Evolutionary conservation across 2,329 filamentous ascomycete species (phyloP), one percentile per base, ranked within the genome.

Genomic region (Phoma sp.): DNA sequence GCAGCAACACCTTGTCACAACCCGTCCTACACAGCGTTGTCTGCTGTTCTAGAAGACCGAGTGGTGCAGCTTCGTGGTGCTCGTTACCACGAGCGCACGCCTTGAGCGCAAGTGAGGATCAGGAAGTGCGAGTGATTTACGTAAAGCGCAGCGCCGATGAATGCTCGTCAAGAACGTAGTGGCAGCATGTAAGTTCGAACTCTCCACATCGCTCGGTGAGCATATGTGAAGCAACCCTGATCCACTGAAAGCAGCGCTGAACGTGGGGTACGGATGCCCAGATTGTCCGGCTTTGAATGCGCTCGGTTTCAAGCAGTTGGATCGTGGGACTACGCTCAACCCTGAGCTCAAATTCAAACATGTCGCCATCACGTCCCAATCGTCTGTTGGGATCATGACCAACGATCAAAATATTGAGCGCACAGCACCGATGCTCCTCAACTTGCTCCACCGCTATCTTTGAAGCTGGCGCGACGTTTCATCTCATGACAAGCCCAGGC

Each of bases 361-460:
- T 32, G 9, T 41, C 25, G 17, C 27, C 17, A 25, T 32, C 25
- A 32, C 17, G 21, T n/a, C 13, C 15, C 6, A 17, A 13, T 6
- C 21, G n/a, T 10, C 22, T 6, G 3, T 43, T 6, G 9, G 22
- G 17, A 22, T 39, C 17, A 17, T 17, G 17, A 17, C 17, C 17
- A 17, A 6, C 4, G 12, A 10, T 12, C 17, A 35, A 19, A 21
- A 8, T 10, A 12, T 25, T 47, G 29, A 31, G 29, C 15, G 15
- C 6, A 31, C n/a, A 35, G 32, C 15, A 35, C 31, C 31, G 31
- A 33, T n/a, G 12, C 13, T 4, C n/a, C 44, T 25, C 41, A 31
- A 19, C n/a, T 36, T 32, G 29, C 29, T 19, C 46, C 21, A 49
- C n/a, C 45, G 29, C 36, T 41, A 35, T 40, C 36, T 48, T 40